A percentile compares a stretch with the other conserved stretches of the same genome.
These are phyloP conservation scores for Venustampulla echinocandica DNA, from an alignment of 495 filamentous ascomycete species.

Conservation along the genomic window DNA sequence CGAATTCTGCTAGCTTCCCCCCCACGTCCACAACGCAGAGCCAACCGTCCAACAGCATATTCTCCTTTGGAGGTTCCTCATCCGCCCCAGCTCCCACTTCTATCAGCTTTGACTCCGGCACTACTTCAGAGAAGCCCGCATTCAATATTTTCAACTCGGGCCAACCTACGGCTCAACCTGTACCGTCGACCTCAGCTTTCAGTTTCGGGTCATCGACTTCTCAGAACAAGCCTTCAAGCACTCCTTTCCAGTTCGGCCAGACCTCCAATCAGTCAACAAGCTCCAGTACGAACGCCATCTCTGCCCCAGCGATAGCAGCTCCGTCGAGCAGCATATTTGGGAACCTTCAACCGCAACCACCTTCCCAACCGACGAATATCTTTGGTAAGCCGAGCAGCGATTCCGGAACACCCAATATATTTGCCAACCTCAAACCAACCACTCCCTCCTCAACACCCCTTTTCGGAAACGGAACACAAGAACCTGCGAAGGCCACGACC, in stretches of 20 bases:
- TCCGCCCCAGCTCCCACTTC: slow-evolving; percentile 3
- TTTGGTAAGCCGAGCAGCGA: slow-evolving; percentile 10
- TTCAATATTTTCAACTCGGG: slow-evolving; percentile 2
- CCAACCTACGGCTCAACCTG: neutral
- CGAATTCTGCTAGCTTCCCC: slow-evolving; percentile 2
- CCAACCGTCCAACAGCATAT: slow-evolving; percentile 11
- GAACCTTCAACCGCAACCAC: slow-evolving; percentile 18
- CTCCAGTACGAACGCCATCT: slow-evolving; percentile 7
- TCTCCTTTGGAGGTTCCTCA: slow-evolving; percentile 3
- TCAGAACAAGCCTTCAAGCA: too few species aligned
- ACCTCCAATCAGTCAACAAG: slow-evolving; percentile 3
- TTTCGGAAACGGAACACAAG: neutral
- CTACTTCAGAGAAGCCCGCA: neutral
- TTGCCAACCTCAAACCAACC: slow-evolving; percentile 14
- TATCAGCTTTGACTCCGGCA: neutral
- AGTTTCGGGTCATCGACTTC: neutral
- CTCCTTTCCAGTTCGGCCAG: slow-evolving; percentile 8
- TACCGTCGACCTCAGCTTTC: neutral
- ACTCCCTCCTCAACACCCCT: neutral
- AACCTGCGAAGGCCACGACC: slow-evolving; percentile 7
- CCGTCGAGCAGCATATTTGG: slow-evolving; percentile 28
- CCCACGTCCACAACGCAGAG: slow-evolving; percentile 2
- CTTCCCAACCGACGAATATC: slow-evolving; percentile 6
- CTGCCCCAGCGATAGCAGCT: slow-evolving; percentile 14
- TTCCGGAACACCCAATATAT: neutral